Evolutionary conservation across 805 yeast species (phyloP).

Genomic region (Wickerhamiella azymoides): DNA sequence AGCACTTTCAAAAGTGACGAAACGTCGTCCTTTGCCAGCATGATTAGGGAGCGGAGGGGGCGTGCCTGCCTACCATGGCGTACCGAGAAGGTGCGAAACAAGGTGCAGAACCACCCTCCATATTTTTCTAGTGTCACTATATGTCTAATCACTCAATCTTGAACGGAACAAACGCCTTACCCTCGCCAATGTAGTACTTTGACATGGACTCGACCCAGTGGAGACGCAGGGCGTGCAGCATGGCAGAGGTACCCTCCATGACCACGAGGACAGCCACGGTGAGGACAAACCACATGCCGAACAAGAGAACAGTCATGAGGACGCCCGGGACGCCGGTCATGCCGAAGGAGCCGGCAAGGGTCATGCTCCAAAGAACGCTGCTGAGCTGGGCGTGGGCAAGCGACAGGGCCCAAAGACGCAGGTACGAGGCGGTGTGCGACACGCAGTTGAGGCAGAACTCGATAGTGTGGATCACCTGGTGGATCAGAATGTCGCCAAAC

Average conservation of each 20-base stretch:
- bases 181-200: conserved; percentile 95
- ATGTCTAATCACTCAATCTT: conserved; percentile 32
- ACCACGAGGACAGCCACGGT: conserved; percentile 83
- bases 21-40: neutral
- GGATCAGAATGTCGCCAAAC: conserved; percentile 90
- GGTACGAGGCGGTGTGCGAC: conserved; percentile 94
- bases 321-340: conserved; percentile 55
- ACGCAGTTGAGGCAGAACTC: conserved; percentile 96
- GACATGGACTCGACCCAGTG: conserved; percentile 99
- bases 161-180: conserved; percentile 81
- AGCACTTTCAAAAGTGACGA: conserved; percentile 17
- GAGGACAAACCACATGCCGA: conserved; percentile 88
- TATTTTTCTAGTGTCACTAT: too few species aligned
- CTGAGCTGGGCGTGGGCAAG: conserved; percentile 95
- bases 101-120: too few species aligned
- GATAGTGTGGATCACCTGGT: conserved; percentile 93
- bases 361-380: conserved; percentile 93
- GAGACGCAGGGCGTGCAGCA: conserved; percentile 94
- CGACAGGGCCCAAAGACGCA: conserved; percentile 94
- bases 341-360: conserved; percentile 65
- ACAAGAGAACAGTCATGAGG: conserved; percentile 58
- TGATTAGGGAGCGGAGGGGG: neutral
- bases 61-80: too few species aligned
- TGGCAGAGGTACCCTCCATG: conserved; percentile 99
- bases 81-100: too few species aligned